Percentiles rank a stretch among this genome's conserved stretches.
phyloP scores from a whole-genome alignment of 2,329 filamentous ascomycete species.

The Cordyceps tenuipes region DNA sequence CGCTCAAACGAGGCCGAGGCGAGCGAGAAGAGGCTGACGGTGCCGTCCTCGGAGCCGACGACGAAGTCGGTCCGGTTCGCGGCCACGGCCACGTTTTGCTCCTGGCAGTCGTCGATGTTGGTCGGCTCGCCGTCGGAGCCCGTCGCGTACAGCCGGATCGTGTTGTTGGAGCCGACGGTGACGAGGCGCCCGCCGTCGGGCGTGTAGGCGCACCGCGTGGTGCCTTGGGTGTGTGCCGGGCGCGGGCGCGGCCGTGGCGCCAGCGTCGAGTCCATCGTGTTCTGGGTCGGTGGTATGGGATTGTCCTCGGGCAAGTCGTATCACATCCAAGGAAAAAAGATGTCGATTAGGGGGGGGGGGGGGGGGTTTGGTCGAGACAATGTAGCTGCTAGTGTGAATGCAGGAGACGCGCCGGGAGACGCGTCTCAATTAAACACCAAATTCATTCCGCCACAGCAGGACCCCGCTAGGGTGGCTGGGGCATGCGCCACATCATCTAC shows the following conservation, averaged over 20 bases:
- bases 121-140: slow-evolving; percentile 86
- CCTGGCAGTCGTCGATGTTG: slow-evolving; percentile 84
- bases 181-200: slow-evolving; percentile 79
- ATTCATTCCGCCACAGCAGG: background rate
- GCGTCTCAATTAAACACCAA: slow-evolving; percentile 10
- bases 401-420: slow-evolving; percentile 8
- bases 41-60: slow-evolving; percentile 86
- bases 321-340: background rate
- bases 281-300: background rate
- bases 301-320: background rate
- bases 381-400: background rate
- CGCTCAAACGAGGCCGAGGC: slow-evolving; percentile 65
- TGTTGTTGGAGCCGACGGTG: slow-evolving; percentile 89
- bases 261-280: slow-evolving; percentile 20
- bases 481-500: background rate
- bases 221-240: slow-evolving; percentile 74
- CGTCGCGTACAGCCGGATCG: slow-evolving; percentile 85
- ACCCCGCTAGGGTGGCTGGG: background rate
- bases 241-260: slow-evolving; percentile 49
- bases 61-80: slow-evolving; percentile 73
- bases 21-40: slow-evolving; percentile 89
- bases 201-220: slow-evolving; percentile 82
- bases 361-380: background rate
- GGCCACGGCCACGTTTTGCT: slow-evolving; percentile 73
- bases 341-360: background rate